These are phyloP conservation scores for Ochetophila trinervis DNA, from an alignment of 306 rosid genomes.

Conservation along the genomic window DNA sequence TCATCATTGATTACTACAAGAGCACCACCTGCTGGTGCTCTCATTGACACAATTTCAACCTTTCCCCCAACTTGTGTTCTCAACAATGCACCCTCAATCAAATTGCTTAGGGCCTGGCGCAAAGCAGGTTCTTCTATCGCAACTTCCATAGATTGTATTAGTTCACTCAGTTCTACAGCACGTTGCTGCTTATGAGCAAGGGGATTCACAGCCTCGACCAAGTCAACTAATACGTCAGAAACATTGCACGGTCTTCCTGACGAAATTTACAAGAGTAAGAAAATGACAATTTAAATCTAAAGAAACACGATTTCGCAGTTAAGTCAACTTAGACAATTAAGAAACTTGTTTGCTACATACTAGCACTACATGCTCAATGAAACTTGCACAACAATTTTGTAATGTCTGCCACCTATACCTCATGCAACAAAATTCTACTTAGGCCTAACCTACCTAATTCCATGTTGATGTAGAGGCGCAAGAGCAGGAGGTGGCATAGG, in stretches of 20 bases:
- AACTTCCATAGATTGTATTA: constrained; percentile 55
- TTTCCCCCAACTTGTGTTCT: constrained; percentile 84
- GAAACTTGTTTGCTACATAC: too few relatives aligned
- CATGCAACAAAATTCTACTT: background rate
- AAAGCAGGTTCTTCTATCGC: constrained; percentile 87
- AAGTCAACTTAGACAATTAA: too few relatives aligned
- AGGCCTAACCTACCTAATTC: constrained; percentile 61
- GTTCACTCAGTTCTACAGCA: constrained; percentile 50
- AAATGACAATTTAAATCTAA: constrained; percentile 9
- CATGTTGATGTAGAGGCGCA: constrained; percentile 65
- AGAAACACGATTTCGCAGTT: background rate
- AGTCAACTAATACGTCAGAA: constrained; percentile 67
- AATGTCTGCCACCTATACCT: background rate
- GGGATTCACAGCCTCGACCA: constrained; percentile 81
- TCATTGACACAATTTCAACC: constrained; percentile 70
- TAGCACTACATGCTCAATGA: background rate
- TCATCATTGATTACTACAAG: constrained; percentile 86
- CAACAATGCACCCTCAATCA: constrained; percentile 81
- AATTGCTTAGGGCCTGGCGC: constrained; percentile 94
- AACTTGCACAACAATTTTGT: background rate
- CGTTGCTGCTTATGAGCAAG: constrained; percentile 74
- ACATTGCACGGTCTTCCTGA: constrained; percentile 96
- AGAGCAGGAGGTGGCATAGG: constrained; percentile 90
- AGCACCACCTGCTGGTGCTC: constrained; percentile 91
- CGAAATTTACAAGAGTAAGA: constrained; percentile 56